phyloP scores from a whole-genome alignment of 352 stramenopile genomes.

The Thalassiosira hispida region DNA sequence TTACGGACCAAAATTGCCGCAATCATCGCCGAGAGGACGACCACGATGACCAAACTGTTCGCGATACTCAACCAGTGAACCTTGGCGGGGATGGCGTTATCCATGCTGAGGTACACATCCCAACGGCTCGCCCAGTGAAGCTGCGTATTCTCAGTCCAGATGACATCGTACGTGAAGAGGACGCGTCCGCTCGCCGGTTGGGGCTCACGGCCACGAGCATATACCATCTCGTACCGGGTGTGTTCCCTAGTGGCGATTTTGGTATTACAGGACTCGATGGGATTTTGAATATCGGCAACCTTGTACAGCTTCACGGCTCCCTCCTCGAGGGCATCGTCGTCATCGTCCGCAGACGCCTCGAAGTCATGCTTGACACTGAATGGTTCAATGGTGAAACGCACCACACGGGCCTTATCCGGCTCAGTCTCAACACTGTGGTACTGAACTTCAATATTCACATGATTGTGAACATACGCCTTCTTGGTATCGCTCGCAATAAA shows the following conservation, averaged over 20 bases:
- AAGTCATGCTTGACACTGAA: constrained; percentile 97
- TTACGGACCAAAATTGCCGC: constrained; percentile 98
- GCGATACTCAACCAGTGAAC: constrained; percentile 95
- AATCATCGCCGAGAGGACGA: constrained; percentile 98
- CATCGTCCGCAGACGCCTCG: constrained; percentile 65
- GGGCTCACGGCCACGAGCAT: constrained; percentile 66
- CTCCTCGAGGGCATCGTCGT: constrained; percentile 48
- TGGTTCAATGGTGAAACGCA: constrained; percentile 97
- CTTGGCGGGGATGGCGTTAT: constrained; percentile 82
- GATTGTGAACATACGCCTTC: constrained; percentile 97
- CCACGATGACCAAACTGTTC: constrained; percentile 98
- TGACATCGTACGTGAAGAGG: constrained; percentile 97
- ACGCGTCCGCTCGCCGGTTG: constrained; percentile 79
- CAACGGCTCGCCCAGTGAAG: constrained; percentile 97
- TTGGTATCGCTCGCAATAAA: constrained; percentile 89
- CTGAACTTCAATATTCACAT: constrained; percentile 98
- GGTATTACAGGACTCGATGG: constrained; percentile 72
- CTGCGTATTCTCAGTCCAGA: constrained; percentile 91
- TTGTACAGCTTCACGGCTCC: constrained; percentile 40
- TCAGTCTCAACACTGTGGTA: constrained; percentile 92
- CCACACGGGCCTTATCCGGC: constrained; percentile 91
- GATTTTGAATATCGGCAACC: constrained; percentile 76
- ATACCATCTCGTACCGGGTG: constrained; percentile 82
- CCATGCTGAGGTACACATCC: constrained; percentile 97
- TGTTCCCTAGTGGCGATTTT: constrained; percentile 52